Evolutionary conservation across 495 filamentous ascomycete genomes (phyloP).

Genomic region (Aeminium ludgeri): DNA sequence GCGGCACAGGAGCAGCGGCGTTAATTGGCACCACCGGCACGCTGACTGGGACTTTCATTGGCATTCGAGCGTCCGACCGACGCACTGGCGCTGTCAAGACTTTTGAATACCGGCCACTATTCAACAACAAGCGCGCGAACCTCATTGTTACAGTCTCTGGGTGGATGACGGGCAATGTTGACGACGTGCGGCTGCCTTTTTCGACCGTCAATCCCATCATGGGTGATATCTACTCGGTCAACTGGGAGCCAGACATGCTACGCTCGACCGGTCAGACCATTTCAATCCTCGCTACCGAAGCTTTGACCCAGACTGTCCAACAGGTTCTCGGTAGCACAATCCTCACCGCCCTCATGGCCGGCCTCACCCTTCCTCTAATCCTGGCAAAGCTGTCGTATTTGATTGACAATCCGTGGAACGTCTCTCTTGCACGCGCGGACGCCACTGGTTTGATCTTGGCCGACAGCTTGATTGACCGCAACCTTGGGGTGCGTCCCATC

Average conservation of each 20-base stretch:
- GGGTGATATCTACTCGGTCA: slow-evolving; percentile 93
- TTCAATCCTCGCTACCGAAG: slow-evolving; percentile 95
- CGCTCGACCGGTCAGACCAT: slow-evolving; percentile 94
- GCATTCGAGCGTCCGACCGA: slow-evolving; percentile 64
- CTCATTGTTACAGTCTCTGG: slow-evolving; percentile 90
- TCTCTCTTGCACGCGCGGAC: slow-evolving; percentile 78
- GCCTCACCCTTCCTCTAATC: slow-evolving; percentile 80
- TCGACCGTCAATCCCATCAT: slow-evolving; percentile 94
- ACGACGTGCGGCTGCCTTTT: slow-evolving; percentile 88
- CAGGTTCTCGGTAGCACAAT: slow-evolving; percentile 88
- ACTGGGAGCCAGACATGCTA: slow-evolving; percentile 98
- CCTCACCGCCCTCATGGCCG: slow-evolving; percentile 75
- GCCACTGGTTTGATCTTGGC: slow-evolving; percentile 85
- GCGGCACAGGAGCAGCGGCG: slow-evolving; percentile 80
- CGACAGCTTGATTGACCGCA: slow-evolving; percentile 81
- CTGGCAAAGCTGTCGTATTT: slow-evolving; percentile 90
- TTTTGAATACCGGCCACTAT: slow-evolving; percentile 89
- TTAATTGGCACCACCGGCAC: slow-evolving; percentile 82
- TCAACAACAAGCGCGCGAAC: slow-evolving; percentile 96
- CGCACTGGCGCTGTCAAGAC: slow-evolving; percentile 82
- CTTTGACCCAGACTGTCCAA: slow-evolving; percentile 87
- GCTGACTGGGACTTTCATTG: slow-evolving; percentile 73
- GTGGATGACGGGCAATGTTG: slow-evolving; percentile 96
- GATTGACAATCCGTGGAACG: slow-evolving; percentile 96
- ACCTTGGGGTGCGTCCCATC: slow-evolving; percentile 77